phyloP scores from a whole-genome alignment of 768 basidiomycete genomes.

The Serendipita vermifera region DNA sequence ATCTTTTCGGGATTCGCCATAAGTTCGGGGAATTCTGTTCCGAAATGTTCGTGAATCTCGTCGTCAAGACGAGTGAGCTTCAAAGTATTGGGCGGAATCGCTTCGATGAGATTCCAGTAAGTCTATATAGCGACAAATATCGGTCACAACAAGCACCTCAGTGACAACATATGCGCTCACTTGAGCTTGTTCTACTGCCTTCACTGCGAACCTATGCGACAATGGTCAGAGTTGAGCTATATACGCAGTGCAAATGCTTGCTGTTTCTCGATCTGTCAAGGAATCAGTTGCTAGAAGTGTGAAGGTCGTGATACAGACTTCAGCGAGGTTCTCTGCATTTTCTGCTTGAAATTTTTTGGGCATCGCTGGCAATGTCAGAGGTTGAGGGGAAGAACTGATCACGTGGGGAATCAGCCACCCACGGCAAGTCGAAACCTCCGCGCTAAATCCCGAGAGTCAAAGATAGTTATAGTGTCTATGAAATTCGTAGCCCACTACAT shows the following conservation, averaged over 20 bases:
- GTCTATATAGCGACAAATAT: conserved; percentile 38
- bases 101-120: conserved; percentile 87
- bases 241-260: conserved; percentile 29
- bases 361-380: conserved; percentile 4
- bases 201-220: conserved; percentile 64
- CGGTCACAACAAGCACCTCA: background rate
- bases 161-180: conserved; percentile 30
- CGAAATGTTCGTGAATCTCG: conserved; percentile 72
- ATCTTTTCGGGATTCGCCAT: conserved; percentile 30
- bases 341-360: conserved; percentile 58
- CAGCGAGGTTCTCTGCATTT: conserved; percentile 80
- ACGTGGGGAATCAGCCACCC: too few relatives aligned
- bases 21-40: conserved; percentile 70
- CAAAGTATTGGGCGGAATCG: conserved; percentile 61
- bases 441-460: too few relatives aligned
- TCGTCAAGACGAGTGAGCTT: conserved; percentile 83
- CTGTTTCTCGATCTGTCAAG: conserved; percentile 85
- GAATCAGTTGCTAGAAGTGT: conserved; percentile 1
- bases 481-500: too few relatives aligned
- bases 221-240: conserved; percentile 12
- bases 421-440: too few relatives aligned
- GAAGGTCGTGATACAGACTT: conserved; percentile 34
- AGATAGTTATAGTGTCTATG: too few relatives aligned
- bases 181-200: conserved; percentile 93
- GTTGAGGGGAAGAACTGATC: background rate